These are phyloP conservation scores for Chaetomiaceae sp. DNA, from an alignment of 2,329 filamentous ascomycete genomes.

Conservation along the genomic window DNA sequence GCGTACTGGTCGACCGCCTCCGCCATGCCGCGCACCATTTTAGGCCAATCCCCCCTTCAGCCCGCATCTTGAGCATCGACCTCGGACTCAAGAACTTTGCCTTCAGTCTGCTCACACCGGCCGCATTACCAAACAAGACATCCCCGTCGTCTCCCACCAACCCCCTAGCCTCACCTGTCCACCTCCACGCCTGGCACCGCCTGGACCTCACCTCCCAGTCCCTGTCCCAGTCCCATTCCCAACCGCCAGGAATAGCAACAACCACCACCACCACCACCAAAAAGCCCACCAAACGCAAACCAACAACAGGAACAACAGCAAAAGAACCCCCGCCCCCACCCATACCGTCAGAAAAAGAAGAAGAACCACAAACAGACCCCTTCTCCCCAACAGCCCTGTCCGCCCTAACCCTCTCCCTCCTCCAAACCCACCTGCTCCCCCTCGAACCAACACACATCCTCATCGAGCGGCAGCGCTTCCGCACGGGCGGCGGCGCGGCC, in stretches of 20 bases:
- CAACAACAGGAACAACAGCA: too few species aligned
- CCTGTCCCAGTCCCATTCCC: constrained; percentile 1
- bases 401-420: constrained; percentile 30
- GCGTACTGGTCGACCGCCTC: constrained; percentile 48
- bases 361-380: neutral
- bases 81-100: constrained; percentile 81
- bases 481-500: constrained; percentile 57
- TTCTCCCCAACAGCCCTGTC: constrained; percentile 36
- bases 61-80: constrained; percentile 70
- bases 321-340: too few species aligned
- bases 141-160: constrained; percentile 4
- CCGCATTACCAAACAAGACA: neutral
- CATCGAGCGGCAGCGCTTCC: constrained; percentile 59
- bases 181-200: constrained; percentile 26
- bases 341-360: neutral
- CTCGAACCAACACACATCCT: constrained; percentile 63
- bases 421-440: constrained; percentile 36
- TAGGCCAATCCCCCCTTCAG: constrained; percentile 21
- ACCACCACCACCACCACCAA: neutral
- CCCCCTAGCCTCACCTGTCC: constrained; percentile 1
- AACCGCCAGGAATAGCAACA: neutral
- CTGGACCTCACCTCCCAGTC: constrained; percentile 23
- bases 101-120: constrained; percentile 54
- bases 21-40: constrained; percentile 31
- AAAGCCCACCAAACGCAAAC: neutral